These are phyloP conservation scores for Cercophora scortea DNA, from an alignment of 495 filamentous ascomycete species.

Conservation along the genomic window DNA sequence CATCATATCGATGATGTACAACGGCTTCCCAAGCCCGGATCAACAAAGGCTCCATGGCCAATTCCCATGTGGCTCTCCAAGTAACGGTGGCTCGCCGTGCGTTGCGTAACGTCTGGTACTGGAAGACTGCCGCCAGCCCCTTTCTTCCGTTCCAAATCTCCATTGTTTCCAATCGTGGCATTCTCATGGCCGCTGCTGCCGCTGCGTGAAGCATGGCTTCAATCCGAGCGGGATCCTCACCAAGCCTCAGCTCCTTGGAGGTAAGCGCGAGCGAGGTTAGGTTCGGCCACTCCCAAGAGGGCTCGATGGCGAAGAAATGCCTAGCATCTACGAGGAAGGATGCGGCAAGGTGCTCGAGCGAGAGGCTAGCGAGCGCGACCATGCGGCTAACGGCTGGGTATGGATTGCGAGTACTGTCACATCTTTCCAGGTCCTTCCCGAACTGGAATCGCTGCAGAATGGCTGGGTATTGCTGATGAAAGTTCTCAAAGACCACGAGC, in stretches of 20 bases:
- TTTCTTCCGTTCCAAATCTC: conserved; percentile 33
- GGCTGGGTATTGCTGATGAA: conserved; percentile 20
- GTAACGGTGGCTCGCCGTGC: conserved; percentile 19
- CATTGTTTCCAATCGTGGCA: conserved; percentile 31
- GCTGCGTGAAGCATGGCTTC: conserved; percentile 18
- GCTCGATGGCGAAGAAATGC: conserved; percentile 25
- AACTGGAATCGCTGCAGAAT: conserved; percentile 13
- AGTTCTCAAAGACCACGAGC: conserved; percentile 26
- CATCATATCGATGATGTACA: conserved; percentile 14
- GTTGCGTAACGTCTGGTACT: conserved; percentile 19
- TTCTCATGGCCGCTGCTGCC: conserved; percentile 24
- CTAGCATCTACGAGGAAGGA: conserved; percentile 30
- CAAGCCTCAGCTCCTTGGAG: conserved; percentile 20
- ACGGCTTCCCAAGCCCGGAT: conserved; percentile 10
- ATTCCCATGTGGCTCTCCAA: conserved; percentile 31
- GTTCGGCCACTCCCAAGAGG: conserved; percentile 29
- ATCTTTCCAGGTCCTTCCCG: conserved; percentile 6
- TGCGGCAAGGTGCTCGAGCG: conserved; percentile 28
- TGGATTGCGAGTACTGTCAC: conserved; percentile 18
- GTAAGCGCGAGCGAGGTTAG: conserved; percentile 25
- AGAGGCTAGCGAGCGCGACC: conserved; percentile 20
- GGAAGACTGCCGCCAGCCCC: conserved; percentile 27
- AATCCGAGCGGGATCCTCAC: conserved; percentile 17
- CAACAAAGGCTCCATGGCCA: conserved; percentile 17
- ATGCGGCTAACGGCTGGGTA: conserved; percentile 17